Base-by-base conservation (phyloP, 495 filamentous ascomycete genomes). In the Bombardia bombarda region DNA sequence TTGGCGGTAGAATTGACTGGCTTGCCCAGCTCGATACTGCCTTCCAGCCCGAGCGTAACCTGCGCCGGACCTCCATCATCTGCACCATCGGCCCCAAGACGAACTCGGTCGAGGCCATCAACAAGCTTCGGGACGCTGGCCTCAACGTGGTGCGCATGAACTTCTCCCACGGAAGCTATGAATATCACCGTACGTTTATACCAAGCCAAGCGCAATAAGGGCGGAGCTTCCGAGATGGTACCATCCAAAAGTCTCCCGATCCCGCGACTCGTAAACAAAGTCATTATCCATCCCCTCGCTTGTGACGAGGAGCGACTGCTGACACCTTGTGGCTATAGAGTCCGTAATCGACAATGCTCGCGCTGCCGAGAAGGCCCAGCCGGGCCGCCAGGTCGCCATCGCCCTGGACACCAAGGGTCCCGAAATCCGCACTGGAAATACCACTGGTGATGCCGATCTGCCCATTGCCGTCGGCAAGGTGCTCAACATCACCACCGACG, bases 61-160 rank as follows among this genome's bases (percentile, higher is more conserved):
- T 90, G 62, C 86, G 92, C 50, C 86, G 93, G 46, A 94, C 93
- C 40, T 95, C 90, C 49, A 98, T 98, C 75, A 95, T 98, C 65
- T 85, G 92, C 68, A 98, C 92, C 60, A 98, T 98, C 67, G 92
- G 92, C 38, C 92, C 92, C 52, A 98, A 98, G 84, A 97, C 93
- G 41, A 98, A 98, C 75, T 94, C 88, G 33, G 84, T 87, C 34
- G 86, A 95, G 74, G 89, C 86, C 60, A 93, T 98, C 70, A 95
- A 96, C 65, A 72, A 81, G 62, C 83, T 98, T 53, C 86, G 90
- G 61, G 80, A 72, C 55, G 82, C 80, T 49, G 92, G 92, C 65
- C 80, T 96, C 49, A 96, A 96, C 66, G 88, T 98, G 48, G 92
- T 96, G 50, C 93, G 92, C 65, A 66, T 95, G 89, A 98, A 98